These are phyloP conservation scores for Pythium pyrilobum DNA, from an alignment of 352 stramenopile species.

Conservation along the genomic window DNA sequence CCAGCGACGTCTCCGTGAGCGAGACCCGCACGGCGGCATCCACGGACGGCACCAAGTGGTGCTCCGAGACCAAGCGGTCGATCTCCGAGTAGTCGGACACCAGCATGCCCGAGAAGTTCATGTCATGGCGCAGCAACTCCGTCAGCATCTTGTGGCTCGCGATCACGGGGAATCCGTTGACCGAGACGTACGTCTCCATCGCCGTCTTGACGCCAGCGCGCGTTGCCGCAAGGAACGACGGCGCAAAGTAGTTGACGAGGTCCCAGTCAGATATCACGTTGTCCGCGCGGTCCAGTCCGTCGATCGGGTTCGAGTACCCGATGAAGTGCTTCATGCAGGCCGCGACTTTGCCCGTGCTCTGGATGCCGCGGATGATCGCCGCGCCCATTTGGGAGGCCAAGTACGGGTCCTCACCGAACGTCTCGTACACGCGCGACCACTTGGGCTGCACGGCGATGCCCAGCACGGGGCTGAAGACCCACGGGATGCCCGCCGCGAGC, in stretches of 20 bases:
- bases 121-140: conserved; percentile 77
- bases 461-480: conserved; percentile 90
- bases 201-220: conserved; percentile 72
- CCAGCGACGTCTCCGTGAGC: conserved; percentile 83
- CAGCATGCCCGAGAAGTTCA: conserved; percentile 87
- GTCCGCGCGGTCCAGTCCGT: conserved; percentile 67
- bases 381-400: conserved; percentile 65
- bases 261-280: conserved; percentile 65
- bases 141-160: conserved; percentile 73
- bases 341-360: conserved; percentile 52
- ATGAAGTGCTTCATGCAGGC: conserved; percentile 91
- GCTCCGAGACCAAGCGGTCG: conserved; percentile 77
- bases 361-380: conserved; percentile 75
- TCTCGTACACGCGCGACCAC: conserved; percentile 91
- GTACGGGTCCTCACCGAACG: conserved; percentile 90
- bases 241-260: conserved; percentile 67
- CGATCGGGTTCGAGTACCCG: conserved; percentile 65
- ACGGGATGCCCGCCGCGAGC: conserved; percentile 80
- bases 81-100: conserved; percentile 93
- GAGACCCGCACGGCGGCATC: conserved; percentile 62
- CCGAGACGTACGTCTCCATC: conserved; percentile 91
- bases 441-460: conserved; percentile 73
- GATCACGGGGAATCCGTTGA: conserved; percentile 85
- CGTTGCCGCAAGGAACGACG: conserved; percentile 66
- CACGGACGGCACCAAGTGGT: conserved; percentile 63